phyloP scores from a whole-genome alignment of 768 basidiomycete species.

The Termitomyces heimii region DNA sequence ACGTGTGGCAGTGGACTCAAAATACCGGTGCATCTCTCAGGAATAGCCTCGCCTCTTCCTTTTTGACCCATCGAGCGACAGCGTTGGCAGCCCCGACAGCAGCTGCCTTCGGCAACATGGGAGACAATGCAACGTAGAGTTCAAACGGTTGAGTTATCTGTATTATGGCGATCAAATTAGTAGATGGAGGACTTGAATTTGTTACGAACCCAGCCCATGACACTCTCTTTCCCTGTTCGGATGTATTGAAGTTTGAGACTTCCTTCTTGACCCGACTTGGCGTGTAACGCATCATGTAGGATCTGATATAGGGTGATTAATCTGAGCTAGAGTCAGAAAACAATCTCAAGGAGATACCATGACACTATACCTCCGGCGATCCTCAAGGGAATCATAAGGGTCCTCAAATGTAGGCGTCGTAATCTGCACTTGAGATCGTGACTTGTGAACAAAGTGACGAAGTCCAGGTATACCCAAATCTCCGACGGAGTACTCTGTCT shows the following conservation, averaged over 20 bases:
- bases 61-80: constrained; percentile 87
- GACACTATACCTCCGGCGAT: constrained; percentile 49
- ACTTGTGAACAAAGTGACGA: constrained; percentile 95
- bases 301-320: constrained; percentile 84
- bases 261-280: constrained; percentile 76
- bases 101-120: constrained; percentile 81
- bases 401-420: constrained; percentile 84
- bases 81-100: constrained; percentile 85
- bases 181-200: neutral
- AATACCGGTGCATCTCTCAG: constrained; percentile 89
- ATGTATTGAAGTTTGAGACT: constrained; percentile 85
- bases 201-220: constrained; percentile 87
- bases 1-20: constrained; percentile 21
- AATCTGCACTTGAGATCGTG: constrained; percentile 81
- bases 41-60: constrained; percentile 78
- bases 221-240: constrained; percentile 77
- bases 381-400: constrained; percentile 62
- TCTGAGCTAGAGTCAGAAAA: constrained; percentile 30
- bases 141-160: constrained; percentile 95
- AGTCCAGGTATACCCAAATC: constrained; percentile 86
- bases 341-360: neutral
- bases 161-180: neutral
- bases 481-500: constrained; percentile 62
- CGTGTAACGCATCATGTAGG: constrained; percentile 86
- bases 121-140: constrained; percentile 79